A percentile compares a stretch with the other conserved stretches of the same genome.
phyloP scores from a whole-genome alignment of 139 green algal genomes.

The Volvox reticuliferus region DNA sequence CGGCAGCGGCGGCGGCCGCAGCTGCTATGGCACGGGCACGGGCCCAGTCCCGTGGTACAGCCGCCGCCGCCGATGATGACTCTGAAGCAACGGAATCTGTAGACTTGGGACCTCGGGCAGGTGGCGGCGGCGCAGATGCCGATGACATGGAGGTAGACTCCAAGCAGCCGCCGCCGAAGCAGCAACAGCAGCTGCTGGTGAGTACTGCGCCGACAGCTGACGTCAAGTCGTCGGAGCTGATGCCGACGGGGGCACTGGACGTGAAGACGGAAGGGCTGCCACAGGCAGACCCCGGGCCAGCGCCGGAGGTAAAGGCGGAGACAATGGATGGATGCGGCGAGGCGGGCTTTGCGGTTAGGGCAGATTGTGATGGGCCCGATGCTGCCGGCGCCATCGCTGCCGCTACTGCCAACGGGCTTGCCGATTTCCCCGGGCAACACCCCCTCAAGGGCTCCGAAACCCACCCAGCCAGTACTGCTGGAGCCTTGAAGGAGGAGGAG shows the following conservation, averaged over 20 bases:
- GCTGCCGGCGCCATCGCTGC: not conserved
- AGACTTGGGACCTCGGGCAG: not conserved
- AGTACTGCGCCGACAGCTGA: not conserved
- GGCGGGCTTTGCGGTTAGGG: not conserved
- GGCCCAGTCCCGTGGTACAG: not conserved
- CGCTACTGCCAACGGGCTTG: not conserved
- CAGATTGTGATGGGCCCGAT: not conserved
- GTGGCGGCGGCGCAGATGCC: not conserved
- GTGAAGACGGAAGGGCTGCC: not conserved
- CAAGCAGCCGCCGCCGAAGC: slow-evolving; percentile 26
- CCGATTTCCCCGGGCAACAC: not conserved
- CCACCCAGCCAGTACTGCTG: not conserved
- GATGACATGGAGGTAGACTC: slow-evolving; percentile 43
- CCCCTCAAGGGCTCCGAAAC: not conserved
- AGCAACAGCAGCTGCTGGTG: no score
- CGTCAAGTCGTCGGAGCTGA: not conserved
- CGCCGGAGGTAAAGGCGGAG: not conserved
- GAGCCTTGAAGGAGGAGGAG: not conserved
- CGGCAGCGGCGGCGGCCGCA: not conserved
- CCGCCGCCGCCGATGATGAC: not conserved
- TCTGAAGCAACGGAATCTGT: slow-evolving; percentile 22
- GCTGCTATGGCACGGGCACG: not conserved
- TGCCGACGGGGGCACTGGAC: not conserved
- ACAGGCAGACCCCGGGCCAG: not conserved
- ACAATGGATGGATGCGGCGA: not conserved